A percentile compares a stretch with the other conserved stretches of the same genome.
Conservation (phyloP, 805 yeast genomes). For the Cephaloascus fragrans region DNA sequence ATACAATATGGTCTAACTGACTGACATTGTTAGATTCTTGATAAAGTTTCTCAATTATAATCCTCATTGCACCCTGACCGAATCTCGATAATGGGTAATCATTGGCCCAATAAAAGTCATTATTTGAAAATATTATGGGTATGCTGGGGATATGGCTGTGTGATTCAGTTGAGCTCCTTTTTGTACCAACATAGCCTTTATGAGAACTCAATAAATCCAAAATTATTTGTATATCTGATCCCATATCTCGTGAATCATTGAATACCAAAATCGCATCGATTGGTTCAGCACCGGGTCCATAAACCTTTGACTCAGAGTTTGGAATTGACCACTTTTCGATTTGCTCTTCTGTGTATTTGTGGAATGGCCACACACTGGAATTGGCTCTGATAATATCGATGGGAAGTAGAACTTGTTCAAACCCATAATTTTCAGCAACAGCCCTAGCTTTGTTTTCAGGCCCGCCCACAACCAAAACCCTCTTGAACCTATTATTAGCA, state of each 20-base stretch:
- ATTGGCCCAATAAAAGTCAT: constrained; percentile 84
- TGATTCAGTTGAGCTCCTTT: constrained; percentile 17
- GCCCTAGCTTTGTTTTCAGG: constrained; percentile 55
- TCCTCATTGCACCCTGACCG: constrained; percentile 86
- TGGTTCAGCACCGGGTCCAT: constrained; percentile 20
- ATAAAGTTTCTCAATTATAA: constrained; percentile 52
- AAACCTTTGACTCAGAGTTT: constrained; percentile 14
- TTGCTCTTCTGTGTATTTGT: constrained; percentile 38
- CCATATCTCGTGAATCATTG: constrained; percentile 86
- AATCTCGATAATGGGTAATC: constrained; percentile 69
- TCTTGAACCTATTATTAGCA: constrained; percentile 31
- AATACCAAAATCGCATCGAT: constrained; percentile 77
- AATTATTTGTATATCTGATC: constrained; percentile 72
- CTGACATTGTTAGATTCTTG: constrained; percentile 38
- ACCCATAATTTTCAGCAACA: constrained; percentile 74
- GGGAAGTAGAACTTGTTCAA: constrained; percentile 62
- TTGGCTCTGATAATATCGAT: constrained; percentile 56
- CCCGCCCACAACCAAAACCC: constrained; percentile 84
- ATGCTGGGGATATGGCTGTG: constrained; percentile 35
- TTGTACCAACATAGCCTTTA: constrained; percentile 56
- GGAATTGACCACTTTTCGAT: constrained; percentile 28
- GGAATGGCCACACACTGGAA: constrained; percentile 61
- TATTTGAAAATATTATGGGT: constrained; percentile 73
- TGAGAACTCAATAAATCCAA: constrained; percentile 60
- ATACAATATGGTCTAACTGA: constrained; percentile 40